Conservation (phyloP, 1,139 yeast species). For the Kodamaea arcana region DNA sequence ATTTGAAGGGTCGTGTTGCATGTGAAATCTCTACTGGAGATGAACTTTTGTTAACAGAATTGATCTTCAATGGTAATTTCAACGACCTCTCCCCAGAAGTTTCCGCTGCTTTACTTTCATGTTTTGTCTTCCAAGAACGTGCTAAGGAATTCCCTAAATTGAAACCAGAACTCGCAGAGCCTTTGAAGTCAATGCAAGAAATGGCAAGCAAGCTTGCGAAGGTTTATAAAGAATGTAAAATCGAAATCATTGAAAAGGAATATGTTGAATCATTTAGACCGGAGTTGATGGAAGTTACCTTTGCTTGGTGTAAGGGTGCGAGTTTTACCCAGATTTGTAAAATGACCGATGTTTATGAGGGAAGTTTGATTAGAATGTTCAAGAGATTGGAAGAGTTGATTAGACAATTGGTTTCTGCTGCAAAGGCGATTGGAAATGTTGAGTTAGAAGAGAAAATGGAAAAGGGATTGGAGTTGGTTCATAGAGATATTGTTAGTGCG, state of each 20-base stretch:
- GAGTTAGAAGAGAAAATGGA: constrained; percentile 88
- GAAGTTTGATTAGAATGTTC: constrained; percentile 90
- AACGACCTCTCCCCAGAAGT: constrained; percentile 84
- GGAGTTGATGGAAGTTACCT: constrained; percentile 95
- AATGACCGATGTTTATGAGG: constrained; percentile 98
- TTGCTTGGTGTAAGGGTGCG: constrained; percentile 96
- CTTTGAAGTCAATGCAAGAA: constrained; percentile 79
- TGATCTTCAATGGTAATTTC: constrained; percentile 92
- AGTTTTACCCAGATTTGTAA: constrained; percentile 94
- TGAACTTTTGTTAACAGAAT: constrained; percentile 81
- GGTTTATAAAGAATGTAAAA: constrained; percentile 80
- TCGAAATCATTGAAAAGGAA: constrained; percentile 85
- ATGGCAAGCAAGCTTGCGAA: constrained; percentile 90
- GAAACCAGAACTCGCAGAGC: constrained; percentile 85
- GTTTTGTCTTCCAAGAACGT: constrained; percentile 95
- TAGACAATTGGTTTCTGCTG: constrained; percentile 84
- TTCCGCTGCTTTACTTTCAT: constrained; percentile 85
- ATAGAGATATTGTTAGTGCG: constrained; percentile 95
- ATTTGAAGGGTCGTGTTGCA: constrained; percentile 90
- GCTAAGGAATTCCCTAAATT: constrained; percentile 85
- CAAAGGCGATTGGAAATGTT: constrained; percentile 86
- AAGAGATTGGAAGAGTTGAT: constrained; percentile 90
- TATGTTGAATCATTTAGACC: constrained; percentile 88
- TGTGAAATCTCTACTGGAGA: constrained; percentile 97
- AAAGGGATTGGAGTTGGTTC: constrained; percentile 75